Evolutionary conservation across 371 early-diverging fungal genomes (phyloP).

Genomic region (Neoconidiobolus thromboides): DNA sequence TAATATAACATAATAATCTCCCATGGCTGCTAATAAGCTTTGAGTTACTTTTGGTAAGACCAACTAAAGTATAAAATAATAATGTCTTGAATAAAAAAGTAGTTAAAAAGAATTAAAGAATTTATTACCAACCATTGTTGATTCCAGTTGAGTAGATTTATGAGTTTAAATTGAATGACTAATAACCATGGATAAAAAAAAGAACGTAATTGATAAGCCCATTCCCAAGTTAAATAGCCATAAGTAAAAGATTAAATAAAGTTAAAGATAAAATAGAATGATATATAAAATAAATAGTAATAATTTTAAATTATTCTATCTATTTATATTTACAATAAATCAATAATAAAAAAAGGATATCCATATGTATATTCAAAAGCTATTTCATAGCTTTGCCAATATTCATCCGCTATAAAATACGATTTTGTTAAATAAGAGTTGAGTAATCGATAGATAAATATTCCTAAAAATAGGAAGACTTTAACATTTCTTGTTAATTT

Average conservation of each 20-base stretch:
- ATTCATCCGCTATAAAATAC: slow-evolving; percentile 74
- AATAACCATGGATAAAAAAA: slow-evolving; percentile 66
- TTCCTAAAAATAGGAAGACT: no score
- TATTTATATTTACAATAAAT: no score
- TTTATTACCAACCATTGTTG: not conserved
- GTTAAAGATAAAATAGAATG: not conserved
- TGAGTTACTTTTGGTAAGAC: slow-evolving; percentile 46
- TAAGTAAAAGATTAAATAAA: slow-evolving; percentile 17
- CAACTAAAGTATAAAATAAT: not conserved
- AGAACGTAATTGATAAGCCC: slow-evolving; percentile 52
- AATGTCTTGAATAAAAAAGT: not conserved
- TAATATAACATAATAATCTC: slow-evolving; percentile 49
- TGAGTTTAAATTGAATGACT: slow-evolving; percentile 14
- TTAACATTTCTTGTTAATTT: no score
- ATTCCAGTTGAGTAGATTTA: slow-evolving; percentile 26
- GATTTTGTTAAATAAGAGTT: slow-evolving; percentile 21
- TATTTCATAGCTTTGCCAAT: slow-evolving; percentile 78
- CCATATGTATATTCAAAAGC: slow-evolving; percentile 63
- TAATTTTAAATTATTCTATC: no score
- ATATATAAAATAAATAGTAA: not conserved
- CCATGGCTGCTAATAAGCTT: slow-evolving; percentile 42
- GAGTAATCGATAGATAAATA: no score
- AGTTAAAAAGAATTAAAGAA: not conserved
- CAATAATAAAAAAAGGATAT: slow-evolving; percentile 18
- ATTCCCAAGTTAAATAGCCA: slow-evolving; percentile 88